Percentiles rank a stretch among this genome's conserved stretches.
phyloP scores from a whole-genome alignment of 2,329 filamentous ascomycete genomes.

The Salinomyces thailandicus region DNA sequence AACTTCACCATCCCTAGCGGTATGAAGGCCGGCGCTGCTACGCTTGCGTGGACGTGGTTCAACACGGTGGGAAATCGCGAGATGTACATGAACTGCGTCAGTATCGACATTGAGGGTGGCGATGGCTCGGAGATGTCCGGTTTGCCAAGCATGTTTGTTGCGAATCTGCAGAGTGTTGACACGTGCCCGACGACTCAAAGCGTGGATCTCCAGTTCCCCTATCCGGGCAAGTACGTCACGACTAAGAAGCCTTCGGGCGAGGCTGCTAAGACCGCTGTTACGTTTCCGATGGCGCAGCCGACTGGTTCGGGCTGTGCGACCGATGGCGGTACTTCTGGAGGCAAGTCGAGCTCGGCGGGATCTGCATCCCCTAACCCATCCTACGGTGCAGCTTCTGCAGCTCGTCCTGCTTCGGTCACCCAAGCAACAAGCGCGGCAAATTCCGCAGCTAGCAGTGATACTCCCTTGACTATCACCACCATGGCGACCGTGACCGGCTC shows the following conservation, averaged over 20 bases:
- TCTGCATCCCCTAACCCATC: background rate
- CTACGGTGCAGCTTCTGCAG: conserved; percentile 3
- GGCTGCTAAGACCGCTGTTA: background rate
- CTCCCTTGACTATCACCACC: conserved; percentile 6
- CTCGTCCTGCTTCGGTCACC: background rate
- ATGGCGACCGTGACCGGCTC: conserved; percentile 8
- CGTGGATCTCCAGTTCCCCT: conserved; percentile 55
- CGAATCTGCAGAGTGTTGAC: conserved; percentile 51
- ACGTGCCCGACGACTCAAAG: conserved; percentile 45
- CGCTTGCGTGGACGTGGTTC: conserved; percentile 88
- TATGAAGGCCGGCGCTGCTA: conserved; percentile 65
- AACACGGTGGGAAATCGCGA: conserved; percentile 88
- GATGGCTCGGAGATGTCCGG: conserved; percentile 46
- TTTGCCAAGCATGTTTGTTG: conserved; percentile 65
- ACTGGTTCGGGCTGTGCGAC: conserved; percentile 1
- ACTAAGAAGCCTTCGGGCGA: conserved; percentile 10
- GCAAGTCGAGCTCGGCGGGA: background rate
- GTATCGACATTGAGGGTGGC: conserved; percentile 52
- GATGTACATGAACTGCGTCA: conserved; percentile 95
- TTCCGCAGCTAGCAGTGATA: background rate
- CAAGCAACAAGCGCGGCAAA: background rate
- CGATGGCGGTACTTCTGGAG: background rate
- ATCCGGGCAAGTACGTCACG: conserved; percentile 52
- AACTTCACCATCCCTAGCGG: conserved; percentile 60
- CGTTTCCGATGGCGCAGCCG: conserved; percentile 3